Conservation (phyloP, 2,329 filamentous ascomycete species). For the Teratosphaeria destructans region DNA sequence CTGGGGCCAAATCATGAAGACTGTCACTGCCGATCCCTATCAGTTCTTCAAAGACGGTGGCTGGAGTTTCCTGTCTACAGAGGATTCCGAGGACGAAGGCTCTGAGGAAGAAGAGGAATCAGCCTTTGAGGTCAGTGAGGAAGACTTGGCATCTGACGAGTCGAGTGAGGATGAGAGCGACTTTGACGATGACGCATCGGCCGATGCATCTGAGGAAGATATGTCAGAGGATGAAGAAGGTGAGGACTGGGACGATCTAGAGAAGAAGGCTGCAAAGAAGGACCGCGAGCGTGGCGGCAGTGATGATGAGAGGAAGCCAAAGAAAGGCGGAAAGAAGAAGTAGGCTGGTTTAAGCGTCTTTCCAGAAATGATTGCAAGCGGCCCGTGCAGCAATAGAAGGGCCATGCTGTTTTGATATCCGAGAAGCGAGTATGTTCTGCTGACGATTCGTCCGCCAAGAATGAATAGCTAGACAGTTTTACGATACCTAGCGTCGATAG, state of each 20-base stretch:
- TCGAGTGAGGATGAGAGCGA: slow-evolving; percentile 83
- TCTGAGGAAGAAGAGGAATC: slow-evolving; percentile 84
- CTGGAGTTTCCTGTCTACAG: slow-evolving; percentile 83
- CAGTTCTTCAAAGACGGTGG: slow-evolving; percentile 92
- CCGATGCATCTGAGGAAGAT: slow-evolving; percentile 66
- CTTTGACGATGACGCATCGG: slow-evolving; percentile 80
- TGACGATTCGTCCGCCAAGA: not conserved
- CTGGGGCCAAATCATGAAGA: slow-evolving; percentile 99
- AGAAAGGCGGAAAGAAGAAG: slow-evolving; percentile 26
- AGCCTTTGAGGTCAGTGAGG: slow-evolving; percentile 82
- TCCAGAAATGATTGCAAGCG: not conserved
- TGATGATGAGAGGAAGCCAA: slow-evolving; percentile 45
- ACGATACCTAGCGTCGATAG: not conserved
- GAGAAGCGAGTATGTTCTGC: not conserved
- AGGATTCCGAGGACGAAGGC: slow-evolving; percentile 71
- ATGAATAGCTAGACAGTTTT: not conserved
- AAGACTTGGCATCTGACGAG: slow-evolving; percentile 67
- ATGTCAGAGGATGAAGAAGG: slow-evolving; percentile 49
- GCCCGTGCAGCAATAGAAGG: not conserved
- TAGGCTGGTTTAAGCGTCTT: not conserved
- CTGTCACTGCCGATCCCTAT: slow-evolving; percentile 85
- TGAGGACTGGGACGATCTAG: slow-evolving; percentile 86
- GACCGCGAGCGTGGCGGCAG: slow-evolving; percentile 47
- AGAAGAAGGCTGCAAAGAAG: slow-evolving; percentile 67
- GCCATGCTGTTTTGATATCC: not conserved